Percentiles rank a stretch among this genome's conserved stretches.
Conservation (phyloP, 331 rosid species). For the Cucumis variabilis region DNA sequence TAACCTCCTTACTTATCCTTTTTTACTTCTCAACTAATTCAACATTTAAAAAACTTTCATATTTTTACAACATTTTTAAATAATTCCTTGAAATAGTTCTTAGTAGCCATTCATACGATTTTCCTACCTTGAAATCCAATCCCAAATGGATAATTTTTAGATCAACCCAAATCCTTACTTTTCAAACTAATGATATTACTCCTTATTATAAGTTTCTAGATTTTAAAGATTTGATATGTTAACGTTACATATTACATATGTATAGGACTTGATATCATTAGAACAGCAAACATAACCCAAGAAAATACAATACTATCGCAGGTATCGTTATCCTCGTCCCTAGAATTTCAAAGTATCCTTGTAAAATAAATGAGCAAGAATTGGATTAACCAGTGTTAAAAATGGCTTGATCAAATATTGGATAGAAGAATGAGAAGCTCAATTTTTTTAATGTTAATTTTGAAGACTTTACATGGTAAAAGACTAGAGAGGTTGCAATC, state of each 20-base stretch:
- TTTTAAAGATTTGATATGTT: no score
- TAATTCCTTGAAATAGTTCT: no score
- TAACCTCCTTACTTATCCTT: no score
- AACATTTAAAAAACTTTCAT: no score
- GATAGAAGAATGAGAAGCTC: slow-evolving; percentile 6
- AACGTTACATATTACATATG: neutral
- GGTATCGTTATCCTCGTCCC: neutral
- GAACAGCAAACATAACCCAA: neutral
- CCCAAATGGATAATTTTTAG: no score
- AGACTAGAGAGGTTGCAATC: slow-evolving; percentile 29
- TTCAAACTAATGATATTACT: neutral
- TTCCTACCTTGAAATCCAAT: no score
- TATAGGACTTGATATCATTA: neutral
- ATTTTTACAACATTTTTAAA: no score
- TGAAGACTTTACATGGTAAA: slow-evolving; percentile 18
- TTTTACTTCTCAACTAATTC: no score
- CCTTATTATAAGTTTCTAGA: neutral
- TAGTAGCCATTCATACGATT: no score
- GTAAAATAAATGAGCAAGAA: neutral
- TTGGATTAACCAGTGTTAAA: neutral
- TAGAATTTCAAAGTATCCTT: neutral
- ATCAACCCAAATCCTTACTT: no score
- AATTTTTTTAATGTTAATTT: neutral
- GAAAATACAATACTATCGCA: neutral
- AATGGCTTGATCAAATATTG: neutral